These are phyloP conservation scores for Pseudozyma sp. DNA, from an alignment of 1,284 basidiomycete genomes.

Conservation along the genomic window DNA sequence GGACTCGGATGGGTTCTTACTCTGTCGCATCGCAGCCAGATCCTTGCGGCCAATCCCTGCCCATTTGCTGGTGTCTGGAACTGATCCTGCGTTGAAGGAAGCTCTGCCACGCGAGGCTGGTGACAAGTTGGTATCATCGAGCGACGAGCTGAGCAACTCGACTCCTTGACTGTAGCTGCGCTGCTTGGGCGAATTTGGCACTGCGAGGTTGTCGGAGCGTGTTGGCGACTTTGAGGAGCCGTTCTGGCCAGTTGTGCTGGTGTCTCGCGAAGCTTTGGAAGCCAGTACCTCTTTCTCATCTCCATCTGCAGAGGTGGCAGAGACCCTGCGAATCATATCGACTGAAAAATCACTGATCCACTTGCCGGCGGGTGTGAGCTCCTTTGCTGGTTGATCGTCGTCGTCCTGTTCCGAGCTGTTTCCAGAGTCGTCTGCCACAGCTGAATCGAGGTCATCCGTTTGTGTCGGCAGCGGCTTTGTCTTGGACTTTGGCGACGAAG, in stretches of 20 bases:
- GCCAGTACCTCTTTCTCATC: neutral
- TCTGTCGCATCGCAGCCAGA: slow-evolving; percentile 45
- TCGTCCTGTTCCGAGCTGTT: slow-evolving; percentile 40
- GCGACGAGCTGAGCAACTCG: slow-evolving; percentile 5
- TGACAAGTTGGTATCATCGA: slow-evolving; percentile 16
- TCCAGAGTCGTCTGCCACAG: slow-evolving; percentile 41
- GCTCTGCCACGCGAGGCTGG: slow-evolving; percentile 15
- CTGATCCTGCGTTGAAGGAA: slow-evolving; percentile 20
- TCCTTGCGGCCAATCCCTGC: slow-evolving; percentile 58
- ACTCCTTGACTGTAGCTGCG: slow-evolving; percentile 36
- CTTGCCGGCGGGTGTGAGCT: slow-evolving; percentile 43
- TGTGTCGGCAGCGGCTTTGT: slow-evolving; percentile 14
- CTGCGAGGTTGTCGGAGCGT: slow-evolving; percentile 13
- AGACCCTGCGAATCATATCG: slow-evolving; percentile 39
- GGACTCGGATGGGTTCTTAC: slow-evolving; percentile 19
- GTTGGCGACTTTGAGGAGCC: neutral
- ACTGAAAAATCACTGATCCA: slow-evolving; percentile 51
- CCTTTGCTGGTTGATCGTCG: neutral
- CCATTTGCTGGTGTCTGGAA: slow-evolving; percentile 24
- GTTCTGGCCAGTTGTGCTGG: slow-evolving; percentile 1
- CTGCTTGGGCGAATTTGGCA: slow-evolving; percentile 24
- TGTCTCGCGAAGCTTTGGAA: neutral
- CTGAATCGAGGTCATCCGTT: slow-evolving; percentile 24
- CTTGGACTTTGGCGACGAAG: slow-evolving; percentile 11
- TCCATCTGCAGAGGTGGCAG: slow-evolving; percentile 7